phyloP scores from a whole-genome alignment of 768 basidiomycete species.

The Termitomyces sp. region DNA sequence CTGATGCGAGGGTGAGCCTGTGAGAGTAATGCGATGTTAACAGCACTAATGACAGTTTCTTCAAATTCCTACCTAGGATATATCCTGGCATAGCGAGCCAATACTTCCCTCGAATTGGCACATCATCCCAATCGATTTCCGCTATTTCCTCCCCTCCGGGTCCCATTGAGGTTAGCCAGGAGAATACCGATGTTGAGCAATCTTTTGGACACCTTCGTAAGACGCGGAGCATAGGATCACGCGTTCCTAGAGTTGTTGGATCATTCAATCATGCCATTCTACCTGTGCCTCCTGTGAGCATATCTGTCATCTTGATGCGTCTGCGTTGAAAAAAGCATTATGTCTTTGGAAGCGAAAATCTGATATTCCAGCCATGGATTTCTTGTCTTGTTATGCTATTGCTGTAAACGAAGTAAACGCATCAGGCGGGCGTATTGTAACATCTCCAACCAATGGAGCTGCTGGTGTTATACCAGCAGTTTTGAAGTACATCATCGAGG shows the following conservation, averaged over 20 bases:
- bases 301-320: slow-evolving; percentile 4
- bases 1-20: slow-evolving; percentile 83
- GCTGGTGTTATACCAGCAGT: slow-evolving; percentile 93
- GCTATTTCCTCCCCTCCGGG: slow-evolving; percentile 21
- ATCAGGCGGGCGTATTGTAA: slow-evolving; percentile 89
- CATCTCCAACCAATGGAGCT: slow-evolving; percentile 91
- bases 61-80: slow-evolving; percentile 29
- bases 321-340: neutral
- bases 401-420: slow-evolving; percentile 96
- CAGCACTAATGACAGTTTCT: neutral
- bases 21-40: neutral
- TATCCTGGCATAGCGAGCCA: slow-evolving; percentile 44
- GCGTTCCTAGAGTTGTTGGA: slow-evolving; percentile 56
- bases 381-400: slow-evolving; percentile 90
- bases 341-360: slow-evolving; percentile 58
- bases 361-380: slow-evolving; percentile 91
- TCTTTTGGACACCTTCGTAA: neutral
- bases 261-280: slow-evolving; percentile 76
- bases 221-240: slow-evolving; percentile 15
- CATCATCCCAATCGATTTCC: slow-evolving; percentile 17
- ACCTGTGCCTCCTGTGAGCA: slow-evolving; percentile 76
- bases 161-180: slow-evolving; percentile 10
- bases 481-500: slow-evolving; percentile 86
- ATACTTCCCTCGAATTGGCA: slow-evolving; percentile 27
- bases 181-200: slow-evolving; percentile 6